These are phyloP conservation scores for Echria macrotheca DNA, from an alignment of 495 filamentous ascomycete species.

Conservation along the genomic window DNA sequence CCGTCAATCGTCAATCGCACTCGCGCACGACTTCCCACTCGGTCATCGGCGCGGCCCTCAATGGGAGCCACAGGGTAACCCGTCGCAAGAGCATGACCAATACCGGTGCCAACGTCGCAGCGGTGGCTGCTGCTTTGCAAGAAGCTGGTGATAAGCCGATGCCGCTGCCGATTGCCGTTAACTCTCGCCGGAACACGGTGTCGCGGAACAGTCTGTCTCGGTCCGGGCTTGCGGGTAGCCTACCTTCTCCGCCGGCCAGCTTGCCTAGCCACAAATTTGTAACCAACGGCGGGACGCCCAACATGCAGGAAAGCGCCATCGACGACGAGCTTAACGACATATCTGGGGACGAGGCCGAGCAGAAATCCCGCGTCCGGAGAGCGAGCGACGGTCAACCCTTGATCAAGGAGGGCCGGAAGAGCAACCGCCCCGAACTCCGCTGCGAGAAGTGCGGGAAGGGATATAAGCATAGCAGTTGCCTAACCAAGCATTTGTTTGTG, in stretches of 20 bases:
- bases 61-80: conserved; percentile 76
- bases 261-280: conserved; percentile 39
- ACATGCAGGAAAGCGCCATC: conserved; percentile 52
- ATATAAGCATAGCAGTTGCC: conserved; percentile 99
- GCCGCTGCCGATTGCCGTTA: conserved; percentile 45
- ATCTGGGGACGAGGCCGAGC: conserved; percentile 53
- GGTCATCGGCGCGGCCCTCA: conserved; percentile 61
- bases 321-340: conserved; percentile 52
- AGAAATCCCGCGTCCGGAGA: conserved; percentile 68
- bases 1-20: conserved; percentile 46
- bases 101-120: conserved; percentile 63
- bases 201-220: conserved; percentile 41
- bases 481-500: conserved; percentile 99
- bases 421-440: conserved; percentile 74
- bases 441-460: conserved; percentile 99
- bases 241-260: conserved; percentile 52
- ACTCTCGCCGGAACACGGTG: conserved; percentile 46
- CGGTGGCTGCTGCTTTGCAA: conserved; percentile 64
- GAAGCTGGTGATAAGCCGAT: conserved; percentile 51
- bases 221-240: conserved; percentile 45
- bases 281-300: conserved; percentile 32
- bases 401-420: conserved; percentile 70
- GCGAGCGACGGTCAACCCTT: conserved; percentile 83
- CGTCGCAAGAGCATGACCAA: conserved; percentile 90
- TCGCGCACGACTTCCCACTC: conserved; percentile 79